Conservation (phyloP, 2,329 filamentous ascomycete genomes). For the Calonectria montana region DNA sequence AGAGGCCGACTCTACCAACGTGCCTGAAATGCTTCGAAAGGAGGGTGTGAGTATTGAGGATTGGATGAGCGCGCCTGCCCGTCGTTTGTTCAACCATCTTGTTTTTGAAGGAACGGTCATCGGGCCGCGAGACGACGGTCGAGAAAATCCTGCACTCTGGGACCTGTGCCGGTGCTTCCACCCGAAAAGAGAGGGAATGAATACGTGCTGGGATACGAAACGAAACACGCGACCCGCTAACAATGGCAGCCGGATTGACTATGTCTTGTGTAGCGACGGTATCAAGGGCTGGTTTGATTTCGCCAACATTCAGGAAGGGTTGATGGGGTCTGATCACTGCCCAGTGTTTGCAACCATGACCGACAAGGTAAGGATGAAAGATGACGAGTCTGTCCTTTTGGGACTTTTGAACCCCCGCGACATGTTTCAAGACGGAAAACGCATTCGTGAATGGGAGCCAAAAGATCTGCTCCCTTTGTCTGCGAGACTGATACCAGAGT, state of each 20-base stretch:
- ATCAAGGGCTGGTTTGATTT: constrained; percentile 85
- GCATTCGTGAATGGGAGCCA: constrained; percentile 73
- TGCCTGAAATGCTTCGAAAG: constrained; percentile 78
- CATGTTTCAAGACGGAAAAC: constrained; percentile 75
- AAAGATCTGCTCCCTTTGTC: constrained; percentile 80
- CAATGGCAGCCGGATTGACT: constrained; percentile 93
- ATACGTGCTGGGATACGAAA: constrained; percentile 96
- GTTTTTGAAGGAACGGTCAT: constrained; percentile 77
- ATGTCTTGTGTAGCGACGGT: constrained; percentile 83
- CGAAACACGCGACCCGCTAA: constrained; percentile 97
- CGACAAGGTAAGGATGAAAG: constrained; percentile 67
- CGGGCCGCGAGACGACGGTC: constrained; percentile 74
- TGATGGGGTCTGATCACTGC: constrained; percentile 97
- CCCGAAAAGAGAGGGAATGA: constrained; percentile 86
- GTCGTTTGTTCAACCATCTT: constrained; percentile 88
- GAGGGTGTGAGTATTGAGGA: constrained; percentile 75
- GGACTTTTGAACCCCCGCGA: constrained; percentile 84
- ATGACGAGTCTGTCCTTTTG: constrained; percentile 63
- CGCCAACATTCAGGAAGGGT: constrained; percentile 90
- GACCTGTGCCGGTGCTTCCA: constrained; percentile 88
- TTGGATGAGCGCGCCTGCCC: constrained; percentile 77
- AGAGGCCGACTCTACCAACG: constrained; percentile 80
- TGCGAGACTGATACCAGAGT: constrained; percentile 87
- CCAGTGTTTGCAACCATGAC: constrained; percentile 85
- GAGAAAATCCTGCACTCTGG: constrained; percentile 79